phyloP scores from a whole-genome alignment of 345 rosid species.

The Microcos paniculata region DNA sequence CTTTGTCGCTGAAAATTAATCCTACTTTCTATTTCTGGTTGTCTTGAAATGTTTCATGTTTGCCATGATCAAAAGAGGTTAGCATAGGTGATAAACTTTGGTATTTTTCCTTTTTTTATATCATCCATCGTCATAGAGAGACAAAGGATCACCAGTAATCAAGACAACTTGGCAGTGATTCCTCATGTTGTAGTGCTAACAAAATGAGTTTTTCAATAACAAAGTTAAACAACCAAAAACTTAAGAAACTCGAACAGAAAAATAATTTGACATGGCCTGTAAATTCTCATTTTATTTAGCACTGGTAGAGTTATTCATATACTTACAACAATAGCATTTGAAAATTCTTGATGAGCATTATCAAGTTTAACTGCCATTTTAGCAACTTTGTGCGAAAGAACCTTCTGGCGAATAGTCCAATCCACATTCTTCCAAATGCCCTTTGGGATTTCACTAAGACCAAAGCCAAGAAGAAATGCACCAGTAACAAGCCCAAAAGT shows the following conservation, averaged over 20 bases:
- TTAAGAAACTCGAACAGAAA: not conserved
- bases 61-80: not conserved
- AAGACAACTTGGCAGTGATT: not conserved
- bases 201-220: not conserved
- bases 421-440: constrained; percentile 67
- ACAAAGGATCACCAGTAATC: not conserved
- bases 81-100: not conserved
- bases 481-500: constrained; percentile 90
- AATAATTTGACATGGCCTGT: not conserved
- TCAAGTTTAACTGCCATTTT: constrained; percentile 84
- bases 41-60: not conserved
- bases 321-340: constrained; percentile 80
- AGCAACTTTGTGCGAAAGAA: constrained; percentile 76
- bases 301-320: not conserved
- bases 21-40: not conserved
- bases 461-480: constrained; percentile 85
- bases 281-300: not conserved
- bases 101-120: not conserved
- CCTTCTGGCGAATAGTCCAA: constrained; percentile 67
- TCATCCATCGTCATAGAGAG: not conserved
- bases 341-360: constrained; percentile 74
- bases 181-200: not conserved
- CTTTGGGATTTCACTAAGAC: constrained; percentile 79
- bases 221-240: not conserved
- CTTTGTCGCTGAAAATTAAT: not conserved